A percentile compares a stretch with the other conserved stretches of the same genome.
phyloP scores from a whole-genome alignment of 768 basidiomycete species.

The Obba rivulosa region DNA sequence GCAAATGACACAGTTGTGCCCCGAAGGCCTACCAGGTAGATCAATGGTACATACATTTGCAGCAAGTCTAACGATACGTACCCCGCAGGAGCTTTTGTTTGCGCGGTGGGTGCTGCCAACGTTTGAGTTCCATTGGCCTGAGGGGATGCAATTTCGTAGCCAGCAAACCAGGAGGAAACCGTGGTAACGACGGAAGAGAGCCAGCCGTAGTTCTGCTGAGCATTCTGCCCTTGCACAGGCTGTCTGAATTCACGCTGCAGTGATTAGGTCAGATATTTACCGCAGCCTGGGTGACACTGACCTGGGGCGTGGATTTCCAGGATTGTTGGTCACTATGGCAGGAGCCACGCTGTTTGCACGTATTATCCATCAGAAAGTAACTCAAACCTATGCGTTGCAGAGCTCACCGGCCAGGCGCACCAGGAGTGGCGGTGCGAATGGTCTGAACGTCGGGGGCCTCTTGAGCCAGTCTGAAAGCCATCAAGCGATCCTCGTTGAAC shows the following conservation, averaged over 20 bases:
- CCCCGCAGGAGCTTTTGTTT: neutral
- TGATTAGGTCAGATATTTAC: too few relatives aligned
- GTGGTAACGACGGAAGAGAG: too few relatives aligned
- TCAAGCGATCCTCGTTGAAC: neutral
- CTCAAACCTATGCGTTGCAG: neutral
- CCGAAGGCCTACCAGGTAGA: neutral
- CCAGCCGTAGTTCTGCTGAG: too few relatives aligned
- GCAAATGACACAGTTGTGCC: slow-evolving; percentile 15
- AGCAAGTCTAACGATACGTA: neutral
- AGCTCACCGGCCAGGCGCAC: too few relatives aligned
- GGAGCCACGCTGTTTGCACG: neutral
- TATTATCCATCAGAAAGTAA: neutral
- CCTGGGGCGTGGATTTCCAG: too few relatives aligned
- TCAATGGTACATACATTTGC: neutral
- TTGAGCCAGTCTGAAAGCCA: neutral
- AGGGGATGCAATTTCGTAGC: neutral
- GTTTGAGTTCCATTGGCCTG: neutral
- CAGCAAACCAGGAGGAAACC: neutral
- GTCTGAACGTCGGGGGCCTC: neutral
- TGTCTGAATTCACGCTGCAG: too few relatives aligned
- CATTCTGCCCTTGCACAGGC: too few relatives aligned
- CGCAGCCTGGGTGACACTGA: too few relatives aligned
- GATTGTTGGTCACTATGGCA: too few relatives aligned
- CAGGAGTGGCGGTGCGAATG: neutral
- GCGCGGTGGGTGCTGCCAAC: neutral